Conservation (phyloP, 148 eudicot species). For the Rhododendron ferrugineum region DNA sequence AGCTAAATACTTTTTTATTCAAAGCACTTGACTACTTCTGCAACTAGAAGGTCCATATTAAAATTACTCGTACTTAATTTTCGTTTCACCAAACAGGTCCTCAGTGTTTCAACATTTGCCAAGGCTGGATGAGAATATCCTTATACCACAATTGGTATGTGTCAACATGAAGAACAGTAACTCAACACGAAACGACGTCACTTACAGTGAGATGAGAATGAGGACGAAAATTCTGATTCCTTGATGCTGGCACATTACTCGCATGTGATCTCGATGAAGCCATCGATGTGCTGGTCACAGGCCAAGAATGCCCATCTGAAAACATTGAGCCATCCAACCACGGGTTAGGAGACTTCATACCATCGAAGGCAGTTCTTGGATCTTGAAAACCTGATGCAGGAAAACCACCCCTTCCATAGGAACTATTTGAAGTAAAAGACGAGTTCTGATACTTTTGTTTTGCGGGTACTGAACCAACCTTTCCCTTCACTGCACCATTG, state of each 20-base stretch:
- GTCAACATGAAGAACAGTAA: background rate
- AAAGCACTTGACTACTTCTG: background rate
- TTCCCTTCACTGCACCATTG: background rate
- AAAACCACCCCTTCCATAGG: constrained; percentile 3
- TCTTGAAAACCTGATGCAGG: constrained; percentile 4
- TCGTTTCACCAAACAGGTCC: background rate
- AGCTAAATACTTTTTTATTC: background rate
- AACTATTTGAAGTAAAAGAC: constrained; percentile 1
- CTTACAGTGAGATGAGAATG: constrained; percentile 39
- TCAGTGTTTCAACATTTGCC: background rate
- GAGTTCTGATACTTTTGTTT: background rate
- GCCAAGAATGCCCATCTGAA: constrained; percentile 1
- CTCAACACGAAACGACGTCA: background rate
- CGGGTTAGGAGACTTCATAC: background rate
- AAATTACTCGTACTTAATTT: background rate
- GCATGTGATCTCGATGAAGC: constrained; percentile 24
- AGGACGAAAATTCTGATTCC: constrained; percentile 39
- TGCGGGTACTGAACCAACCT: background rate
- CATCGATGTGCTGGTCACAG: background rate
- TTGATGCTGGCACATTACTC: constrained; percentile 19
- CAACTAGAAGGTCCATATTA: background rate
- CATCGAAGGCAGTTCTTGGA: background rate
- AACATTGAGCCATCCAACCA: constrained; percentile 12
- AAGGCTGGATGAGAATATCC: background rate
- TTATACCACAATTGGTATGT: background rate